Percentiles rank a stretch among this genome's conserved stretches.
Conservation (phyloP, 305 asterid genomes). For the Ilex paraguariensis region DNA sequence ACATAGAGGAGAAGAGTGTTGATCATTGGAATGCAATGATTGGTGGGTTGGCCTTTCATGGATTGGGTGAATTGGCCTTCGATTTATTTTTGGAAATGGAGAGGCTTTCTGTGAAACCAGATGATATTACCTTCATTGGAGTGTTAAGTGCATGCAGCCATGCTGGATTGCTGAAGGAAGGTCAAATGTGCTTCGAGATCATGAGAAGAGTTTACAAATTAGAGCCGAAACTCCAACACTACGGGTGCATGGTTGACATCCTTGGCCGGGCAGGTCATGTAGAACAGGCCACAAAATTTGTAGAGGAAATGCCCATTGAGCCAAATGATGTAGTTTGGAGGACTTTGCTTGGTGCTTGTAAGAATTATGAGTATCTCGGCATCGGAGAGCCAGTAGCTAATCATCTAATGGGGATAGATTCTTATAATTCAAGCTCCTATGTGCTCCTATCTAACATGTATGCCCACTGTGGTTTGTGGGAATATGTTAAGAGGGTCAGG, state of each 20-base stretch:
- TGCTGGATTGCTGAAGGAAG: conserved; percentile 80
- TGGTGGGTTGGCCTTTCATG: conserved; percentile 80
- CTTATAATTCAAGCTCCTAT: conserved; percentile 52
- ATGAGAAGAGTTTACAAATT: conserved; percentile 61
- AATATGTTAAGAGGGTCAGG: conserved; percentile 50
- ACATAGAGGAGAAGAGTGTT: conserved; percentile 37
- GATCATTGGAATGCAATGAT: conserved; percentile 88
- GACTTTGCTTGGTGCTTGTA: conserved; percentile 62
- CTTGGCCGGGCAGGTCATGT: conserved; percentile 65
- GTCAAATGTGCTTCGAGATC: conserved; percentile 62
- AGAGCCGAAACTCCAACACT: conserved; percentile 66
- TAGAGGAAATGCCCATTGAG: conserved; percentile 58
- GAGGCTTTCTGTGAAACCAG: conserved; percentile 46
- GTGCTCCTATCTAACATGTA: conserved; percentile 66
- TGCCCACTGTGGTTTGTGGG: conserved; percentile 76
- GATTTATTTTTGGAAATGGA: conserved; percentile 70
- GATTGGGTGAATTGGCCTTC: conserved; percentile 64
- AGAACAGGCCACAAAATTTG: conserved; percentile 57
- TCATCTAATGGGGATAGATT: conserved; percentile 40
- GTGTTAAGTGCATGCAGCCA: conserved; percentile 81
- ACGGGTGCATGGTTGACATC: conserved; percentile 81
- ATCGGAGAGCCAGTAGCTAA: conserved; percentile 57
- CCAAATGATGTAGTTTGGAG: conserved; percentile 74
- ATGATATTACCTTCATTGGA: conserved; percentile 67
- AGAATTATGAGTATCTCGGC: conserved; percentile 43